These are phyloP conservation scores for Apiospora phragmitis DNA, from an alignment of 2,329 filamentous ascomycete species.

Conservation along the genomic window DNA sequence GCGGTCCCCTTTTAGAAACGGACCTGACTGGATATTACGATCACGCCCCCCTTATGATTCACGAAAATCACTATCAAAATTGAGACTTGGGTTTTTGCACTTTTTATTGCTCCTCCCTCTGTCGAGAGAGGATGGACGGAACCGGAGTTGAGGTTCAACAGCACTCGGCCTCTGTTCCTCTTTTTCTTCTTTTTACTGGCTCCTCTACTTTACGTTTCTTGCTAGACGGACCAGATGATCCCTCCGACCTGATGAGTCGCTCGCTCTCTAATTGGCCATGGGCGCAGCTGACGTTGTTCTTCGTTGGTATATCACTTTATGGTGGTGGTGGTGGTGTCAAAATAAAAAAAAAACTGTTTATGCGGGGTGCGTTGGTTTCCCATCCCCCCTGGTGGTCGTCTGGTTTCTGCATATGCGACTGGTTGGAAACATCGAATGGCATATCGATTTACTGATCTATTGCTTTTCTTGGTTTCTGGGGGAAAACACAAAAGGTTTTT, in stretches of 20 bases:
- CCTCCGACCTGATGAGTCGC: neutral
- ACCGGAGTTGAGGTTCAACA: constrained; percentile 1
- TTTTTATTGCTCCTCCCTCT: neutral
- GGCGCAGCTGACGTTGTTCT: constrained; percentile 1
- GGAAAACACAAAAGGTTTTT: neutral
- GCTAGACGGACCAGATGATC: constrained; percentile 6
- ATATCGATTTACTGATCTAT: neutral
- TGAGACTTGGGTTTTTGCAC: neutral
- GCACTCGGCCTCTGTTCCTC: neutral
- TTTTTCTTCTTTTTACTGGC: neutral
- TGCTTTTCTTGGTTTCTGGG: neutral
- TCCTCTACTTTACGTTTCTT: neutral
- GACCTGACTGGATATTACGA: neutral
- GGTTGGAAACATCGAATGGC: neutral
- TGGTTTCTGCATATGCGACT: constrained; percentile 1
- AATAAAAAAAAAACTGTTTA: neutral
- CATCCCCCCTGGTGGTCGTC: neutral
- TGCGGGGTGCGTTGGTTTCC: neutral
- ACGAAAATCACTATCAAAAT: constrained; percentile 3
- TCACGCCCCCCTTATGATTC: neutral
- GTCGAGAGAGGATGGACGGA: neutral
- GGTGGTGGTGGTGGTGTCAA: neutral
- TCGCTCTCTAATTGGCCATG: neutral
- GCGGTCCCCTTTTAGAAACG: neutral
- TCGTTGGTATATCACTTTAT: neutral